Base-by-base conservation (phyloP, 2,329 filamentous ascomycete species). In the Alternaria angustiovoidea region DNA sequence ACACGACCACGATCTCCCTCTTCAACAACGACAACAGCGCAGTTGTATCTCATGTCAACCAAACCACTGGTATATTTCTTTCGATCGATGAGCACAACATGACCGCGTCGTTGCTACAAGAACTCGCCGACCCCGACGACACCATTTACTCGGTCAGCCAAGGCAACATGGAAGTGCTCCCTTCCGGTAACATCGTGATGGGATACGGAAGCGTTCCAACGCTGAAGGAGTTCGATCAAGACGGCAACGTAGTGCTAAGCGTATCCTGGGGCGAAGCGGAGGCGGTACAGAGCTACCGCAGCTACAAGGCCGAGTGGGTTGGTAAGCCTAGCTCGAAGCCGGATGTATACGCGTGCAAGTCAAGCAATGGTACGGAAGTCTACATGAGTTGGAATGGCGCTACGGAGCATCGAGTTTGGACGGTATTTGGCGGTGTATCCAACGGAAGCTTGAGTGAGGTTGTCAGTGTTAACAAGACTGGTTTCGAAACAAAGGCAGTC, bases 301-400 rank as follows among this genome's bases (percentile, higher is more conserved):
- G 30, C 3, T 64, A 61, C 36, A 61, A 59, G 24, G 18, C 51
- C 6, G 51, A 20, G 30, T 64, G 62, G 62, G 51, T 56, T 8
- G 62, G 62, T 11, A 58, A 46, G n/a, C 62, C 62, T 12, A 52
- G 16, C 6, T 38, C 62, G 8, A 44, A 39, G 5, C 62, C 54
- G 5, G 39, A 60, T 41, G 52, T 57, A 2, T 57, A 44, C 34
- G 61, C 61, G 34, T 63, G 61, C 2, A 54, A 48, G 11, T 20
- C 16, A 16, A 24, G 42, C 8, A 42, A 39, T 5, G 39, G 46
- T 7, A 63, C 52, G 6, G 54, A 39, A 16, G 57, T 63, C 26
- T 61, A 63, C 41, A 60, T 63, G 61, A 63, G 61, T 32, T 61
- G 61, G 61, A 63, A 60, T 30, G 61, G 61, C 14, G 61, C 61